phyloP scores from a whole-genome alignment of 768 basidiomycete species.

The Leccinum uliginosum region DNA sequence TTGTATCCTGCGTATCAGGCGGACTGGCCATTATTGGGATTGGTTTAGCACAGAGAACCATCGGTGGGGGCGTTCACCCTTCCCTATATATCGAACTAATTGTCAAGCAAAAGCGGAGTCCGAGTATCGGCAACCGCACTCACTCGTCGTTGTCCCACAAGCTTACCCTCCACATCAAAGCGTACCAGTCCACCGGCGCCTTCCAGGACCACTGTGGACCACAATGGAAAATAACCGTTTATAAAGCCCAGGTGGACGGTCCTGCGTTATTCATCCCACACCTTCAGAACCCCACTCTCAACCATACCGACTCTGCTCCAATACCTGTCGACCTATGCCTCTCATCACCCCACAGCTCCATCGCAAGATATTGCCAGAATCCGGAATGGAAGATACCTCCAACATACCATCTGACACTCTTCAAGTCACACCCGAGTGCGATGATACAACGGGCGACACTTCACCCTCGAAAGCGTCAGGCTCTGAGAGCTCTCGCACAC shows the following conservation, averaged over 20 bases:
- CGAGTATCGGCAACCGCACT: background rate
- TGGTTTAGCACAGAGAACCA: background rate
- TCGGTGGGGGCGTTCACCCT: background rate
- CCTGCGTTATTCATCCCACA: too few relatives aligned
- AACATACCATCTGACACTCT: background rate
- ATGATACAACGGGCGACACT: background rate
- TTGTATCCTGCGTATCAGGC: background rate
- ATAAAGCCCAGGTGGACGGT: conserved; percentile 1
- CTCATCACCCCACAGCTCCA: background rate
- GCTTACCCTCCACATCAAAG: background rate
- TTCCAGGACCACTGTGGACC: background rate
- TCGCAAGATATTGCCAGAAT: conserved; percentile 1
- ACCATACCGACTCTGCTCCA: background rate
- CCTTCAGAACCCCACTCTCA: background rate
- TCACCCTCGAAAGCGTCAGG: background rate
- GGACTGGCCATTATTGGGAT: background rate
- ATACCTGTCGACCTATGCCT: background rate
- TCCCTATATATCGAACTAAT: background rate
- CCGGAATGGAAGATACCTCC: background rate
- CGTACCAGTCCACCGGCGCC: background rate
- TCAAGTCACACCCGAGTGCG: background rate
- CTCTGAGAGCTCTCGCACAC: conserved; percentile 1
- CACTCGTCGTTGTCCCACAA: background rate
- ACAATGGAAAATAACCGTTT: conserved; percentile 2
- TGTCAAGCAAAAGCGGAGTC: background rate